Evolutionary conservation across 805 yeast species (phyloP), one percentile per base, ranked within the genome.

Genomic region (Candida maris): DNA sequence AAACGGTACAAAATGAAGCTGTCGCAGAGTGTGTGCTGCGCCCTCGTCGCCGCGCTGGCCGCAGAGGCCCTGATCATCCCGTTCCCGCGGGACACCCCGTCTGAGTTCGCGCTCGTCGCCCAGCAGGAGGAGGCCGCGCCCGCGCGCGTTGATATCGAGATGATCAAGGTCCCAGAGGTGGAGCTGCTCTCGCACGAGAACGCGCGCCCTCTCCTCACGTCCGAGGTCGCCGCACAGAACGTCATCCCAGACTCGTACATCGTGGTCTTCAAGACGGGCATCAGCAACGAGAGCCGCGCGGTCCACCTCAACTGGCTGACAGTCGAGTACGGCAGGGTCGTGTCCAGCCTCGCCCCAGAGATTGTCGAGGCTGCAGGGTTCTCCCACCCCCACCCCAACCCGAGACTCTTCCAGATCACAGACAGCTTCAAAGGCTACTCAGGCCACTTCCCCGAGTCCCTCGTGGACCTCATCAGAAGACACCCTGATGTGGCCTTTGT

Each of bases 181-280:
- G 22, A 41, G 18, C 34, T 53, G 16, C 30, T 49, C 5, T 37
- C 51, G 13, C 44, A 41, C 17, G 44, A 44, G 9, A 54, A 59
- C 12, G 48, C 57, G 20, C 75, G 76, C 19, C 79, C 82, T 5
- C 51, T 81, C 26, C 51, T 77, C 41, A 56, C 71, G 25, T 59
- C 72, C 32, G 65, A 63, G 31, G 44, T 64, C 20, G 73, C 73
- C 34, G 52, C 57, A 9, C 59, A 67, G 35, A 71, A 75, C 39
- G 46, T 72, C 30, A 75, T 83, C 49, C 81, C 88, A 24, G 73
- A 83, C 67, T 80, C 81, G 53, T 93, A 87, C 69, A 89, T 93
- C 46, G 68, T 93, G 49, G 88, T 89, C 34, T 79, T 91, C 68
- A 88, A 87, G 68, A 75, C 77, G 37, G 75, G 68, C 35, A 68